A percentile compares a stretch with the other conserved stretches of the same genome.
These are phyloP conservation scores for Apiotrichum mycotoxinovorans DNA, from an alignment of 1,284 basidiomycete species.

Conservation along the genomic window DNA sequence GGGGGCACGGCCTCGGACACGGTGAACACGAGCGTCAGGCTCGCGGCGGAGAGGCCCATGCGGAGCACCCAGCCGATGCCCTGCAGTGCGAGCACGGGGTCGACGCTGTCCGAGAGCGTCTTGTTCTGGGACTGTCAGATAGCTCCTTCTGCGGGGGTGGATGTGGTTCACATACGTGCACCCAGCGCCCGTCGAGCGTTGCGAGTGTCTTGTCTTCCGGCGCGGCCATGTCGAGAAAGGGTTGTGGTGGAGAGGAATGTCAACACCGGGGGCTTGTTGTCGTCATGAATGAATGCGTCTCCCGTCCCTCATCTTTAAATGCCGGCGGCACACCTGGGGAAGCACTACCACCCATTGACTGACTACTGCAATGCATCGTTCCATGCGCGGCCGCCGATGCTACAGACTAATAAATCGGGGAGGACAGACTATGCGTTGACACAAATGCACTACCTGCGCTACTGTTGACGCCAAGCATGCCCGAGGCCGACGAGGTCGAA, in stretches of 20 bases:
- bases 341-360: no score
- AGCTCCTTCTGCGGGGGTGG: no score
- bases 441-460: no score
- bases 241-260: not conserved
- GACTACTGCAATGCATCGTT: no score
- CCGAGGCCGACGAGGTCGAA: no score
- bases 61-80: constrained; percentile 3
- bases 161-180: constrained; percentile 2
- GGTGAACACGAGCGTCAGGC: not conserved
- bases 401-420: no score
- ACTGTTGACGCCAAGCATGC: no score
- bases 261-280: no score
- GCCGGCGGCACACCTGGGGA: no score
- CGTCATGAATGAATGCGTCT: not conserved
- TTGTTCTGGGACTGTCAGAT: constrained; percentile 4
- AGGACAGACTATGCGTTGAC: no score
- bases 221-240: not conserved
- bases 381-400: no score
- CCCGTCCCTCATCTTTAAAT: no score
- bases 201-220: constrained; percentile 2
- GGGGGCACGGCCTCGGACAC: not conserved
- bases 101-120: constrained; percentile 6
- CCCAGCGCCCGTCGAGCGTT: constrained; percentile 1
- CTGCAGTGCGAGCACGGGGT: constrained; percentile 7
- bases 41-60: not conserved